phyloP scores from a whole-genome alignment of 495 filamentous ascomycete species.

The Hypoxylon cercidicola region DNA sequence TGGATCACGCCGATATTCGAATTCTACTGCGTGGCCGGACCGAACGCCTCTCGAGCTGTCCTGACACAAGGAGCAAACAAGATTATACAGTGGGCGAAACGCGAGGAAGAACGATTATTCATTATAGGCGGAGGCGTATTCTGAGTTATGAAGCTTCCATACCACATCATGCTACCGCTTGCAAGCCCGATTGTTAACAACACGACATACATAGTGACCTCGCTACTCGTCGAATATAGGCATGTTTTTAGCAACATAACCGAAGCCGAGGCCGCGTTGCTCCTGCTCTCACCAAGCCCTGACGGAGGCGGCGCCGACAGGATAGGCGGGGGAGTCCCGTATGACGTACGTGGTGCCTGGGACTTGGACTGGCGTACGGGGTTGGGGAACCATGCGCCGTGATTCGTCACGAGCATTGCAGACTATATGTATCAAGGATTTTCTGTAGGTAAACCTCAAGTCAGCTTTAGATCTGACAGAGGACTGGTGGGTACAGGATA shows the following conservation, averaged over 20 bases:
- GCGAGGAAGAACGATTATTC: conserved; percentile 92
- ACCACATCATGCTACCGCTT: neutral
- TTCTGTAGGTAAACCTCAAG: too few relatives aligned
- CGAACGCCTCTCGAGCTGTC: conserved; percentile 76
- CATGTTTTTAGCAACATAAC: too few relatives aligned
- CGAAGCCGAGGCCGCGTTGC: too few relatives aligned
- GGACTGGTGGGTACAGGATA: too few relatives aligned
- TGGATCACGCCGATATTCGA: conserved; percentile 94
- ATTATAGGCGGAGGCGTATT: conserved; percentile 92
- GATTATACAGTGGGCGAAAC: conserved; percentile 86
- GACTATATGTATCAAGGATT: too few relatives aligned
- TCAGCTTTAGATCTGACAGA: too few relatives aligned
- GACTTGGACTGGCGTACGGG: neutral
- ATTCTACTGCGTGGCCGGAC: conserved; percentile 91
- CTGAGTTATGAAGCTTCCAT: conserved; percentile 27
- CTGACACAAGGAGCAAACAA: conserved; percentile 87
- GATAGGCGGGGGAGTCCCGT: neutral
- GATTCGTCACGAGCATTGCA: too few relatives aligned
- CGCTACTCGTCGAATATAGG: neutral
- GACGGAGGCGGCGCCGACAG: neutral
- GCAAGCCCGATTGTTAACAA: neutral
- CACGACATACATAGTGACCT: neutral
- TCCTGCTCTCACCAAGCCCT: neutral
- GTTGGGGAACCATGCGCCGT: too few relatives aligned
- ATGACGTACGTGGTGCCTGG: neutral